A percentile compares a stretch with the other conserved stretches of the same genome.
phyloP scores from a whole-genome alignment of 768 basidiomycete species.

The Boletus tylopilopsis region DNA sequence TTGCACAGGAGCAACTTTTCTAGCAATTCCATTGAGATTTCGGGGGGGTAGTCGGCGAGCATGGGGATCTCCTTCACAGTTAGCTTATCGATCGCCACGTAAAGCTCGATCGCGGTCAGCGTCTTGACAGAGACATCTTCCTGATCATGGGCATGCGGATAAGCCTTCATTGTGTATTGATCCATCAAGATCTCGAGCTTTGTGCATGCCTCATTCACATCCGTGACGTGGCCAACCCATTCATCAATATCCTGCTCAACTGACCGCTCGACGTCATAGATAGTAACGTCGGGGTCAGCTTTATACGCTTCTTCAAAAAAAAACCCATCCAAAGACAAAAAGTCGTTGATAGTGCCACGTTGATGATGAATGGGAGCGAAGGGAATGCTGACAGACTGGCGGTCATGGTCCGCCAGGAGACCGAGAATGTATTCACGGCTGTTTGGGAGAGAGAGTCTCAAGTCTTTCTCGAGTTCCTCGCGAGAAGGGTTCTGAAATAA shows the following conservation, averaged over 20 bases:
- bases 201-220: constrained; percentile 19
- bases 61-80: constrained; percentile 1
- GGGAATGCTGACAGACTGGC: neutral
- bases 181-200: constrained; percentile 24
- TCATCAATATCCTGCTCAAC: constrained; percentile 28
- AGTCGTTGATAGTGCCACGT: constrained; percentile 12
- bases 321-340: constrained; percentile 3
- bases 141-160: constrained; percentile 17
- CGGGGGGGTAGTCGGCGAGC: constrained; percentile 17
- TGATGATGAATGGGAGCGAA: constrained; percentile 3
- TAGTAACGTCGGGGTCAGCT: constrained; percentile 12
- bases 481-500: neutral
- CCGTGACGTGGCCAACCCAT: constrained; percentile 28
- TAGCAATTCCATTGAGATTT: too few species aligned
- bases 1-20: too few species aligned
- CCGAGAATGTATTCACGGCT: constrained; percentile 28
- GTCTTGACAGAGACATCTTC: constrained; percentile 39
- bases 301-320: constrained; percentile 8
- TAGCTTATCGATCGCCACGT: constrained; percentile 30
- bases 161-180: constrained; percentile 22
- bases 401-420: constrained; percentile 1
- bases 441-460: constrained; percentile 29
- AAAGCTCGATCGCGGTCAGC: constrained; percentile 33
- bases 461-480: constrained; percentile 30
- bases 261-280: constrained; percentile 37